Conservation (phyloP, 768 basidiomycete species). For the Trametes coccinea region DNA sequence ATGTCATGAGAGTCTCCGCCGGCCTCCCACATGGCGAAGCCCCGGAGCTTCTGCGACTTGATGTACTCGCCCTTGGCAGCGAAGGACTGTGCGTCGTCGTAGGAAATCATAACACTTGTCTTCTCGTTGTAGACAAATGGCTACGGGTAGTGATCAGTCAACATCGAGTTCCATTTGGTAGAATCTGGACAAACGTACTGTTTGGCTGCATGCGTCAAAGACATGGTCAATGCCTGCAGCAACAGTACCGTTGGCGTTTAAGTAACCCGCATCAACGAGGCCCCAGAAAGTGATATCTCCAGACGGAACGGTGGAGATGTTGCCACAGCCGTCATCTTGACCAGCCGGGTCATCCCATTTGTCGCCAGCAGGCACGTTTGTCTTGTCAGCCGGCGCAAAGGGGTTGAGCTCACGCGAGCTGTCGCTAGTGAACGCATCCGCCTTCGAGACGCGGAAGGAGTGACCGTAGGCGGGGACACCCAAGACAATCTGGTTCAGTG, state of each 20-base stretch:
- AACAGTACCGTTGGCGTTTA: constrained; percentile 46
- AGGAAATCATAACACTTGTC: constrained; percentile 60
- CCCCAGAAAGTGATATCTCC: constrained; percentile 69
- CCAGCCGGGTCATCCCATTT: constrained; percentile 53
- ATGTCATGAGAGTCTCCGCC: constrained; percentile 64
- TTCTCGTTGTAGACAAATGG: constrained; percentile 65
- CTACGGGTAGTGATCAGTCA: constrained; percentile 37
- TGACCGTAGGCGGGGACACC: constrained; percentile 88
- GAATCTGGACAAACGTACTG: constrained; percentile 45
- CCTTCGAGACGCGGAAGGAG: constrained; percentile 51
- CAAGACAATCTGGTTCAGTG: constrained; percentile 70
- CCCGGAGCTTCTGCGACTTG: constrained; percentile 50
- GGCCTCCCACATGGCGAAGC: constrained; percentile 74
- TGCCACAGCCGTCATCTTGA: constrained; percentile 60
- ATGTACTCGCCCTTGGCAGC: constrained; percentile 63
- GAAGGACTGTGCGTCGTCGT: constrained; percentile 63
- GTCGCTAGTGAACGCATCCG: constrained; percentile 38
- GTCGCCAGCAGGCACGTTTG: constrained; percentile 51
- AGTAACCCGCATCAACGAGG: constrained; percentile 55
- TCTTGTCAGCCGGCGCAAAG: constrained; percentile 54
- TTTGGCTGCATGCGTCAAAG: constrained; percentile 72
- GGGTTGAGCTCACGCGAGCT: constrained; percentile 40
- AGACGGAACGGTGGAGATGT: constrained; percentile 42
- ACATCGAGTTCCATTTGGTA: not conserved
- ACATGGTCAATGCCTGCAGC: constrained; percentile 51